These are phyloP conservation scores for Scleroderma citrinum DNA, from an alignment of 768 basidiomycete species.

Conservation along the genomic window DNA sequence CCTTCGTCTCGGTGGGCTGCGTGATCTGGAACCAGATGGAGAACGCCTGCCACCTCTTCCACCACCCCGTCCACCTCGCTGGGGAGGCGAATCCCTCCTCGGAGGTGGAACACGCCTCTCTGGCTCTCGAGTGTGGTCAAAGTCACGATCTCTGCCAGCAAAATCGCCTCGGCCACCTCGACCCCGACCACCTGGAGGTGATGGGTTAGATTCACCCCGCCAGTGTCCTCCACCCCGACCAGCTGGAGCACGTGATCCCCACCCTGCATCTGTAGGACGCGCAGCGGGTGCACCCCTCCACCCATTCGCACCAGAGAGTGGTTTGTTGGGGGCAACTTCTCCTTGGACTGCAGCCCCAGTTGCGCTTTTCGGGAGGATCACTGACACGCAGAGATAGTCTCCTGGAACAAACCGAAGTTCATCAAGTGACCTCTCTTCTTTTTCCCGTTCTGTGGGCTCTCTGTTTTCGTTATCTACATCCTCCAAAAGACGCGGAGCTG, in stretches of 20 bases:
- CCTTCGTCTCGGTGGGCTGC: slow-evolving; percentile 38
- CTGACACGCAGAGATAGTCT: slow-evolving; percentile 71
- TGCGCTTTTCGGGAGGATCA: slow-evolving; percentile 64
- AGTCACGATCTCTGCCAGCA: slow-evolving; percentile 32
- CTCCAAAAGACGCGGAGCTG: slow-evolving; percentile 57
- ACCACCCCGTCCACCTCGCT: slow-evolving; percentile 38
- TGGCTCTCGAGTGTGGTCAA: slow-evolving; percentile 34
- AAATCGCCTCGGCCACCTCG: slow-evolving; percentile 35
- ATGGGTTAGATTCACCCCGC: slow-evolving; percentile 62
- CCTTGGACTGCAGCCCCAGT: slow-evolving; percentile 35
- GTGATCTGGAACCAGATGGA: slow-evolving; percentile 32
- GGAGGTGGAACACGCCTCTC: slow-evolving; percentile 45
- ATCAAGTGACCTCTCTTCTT: slow-evolving; percentile 68
- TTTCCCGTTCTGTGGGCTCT: slow-evolving; percentile 39
- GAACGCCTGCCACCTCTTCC: slow-evolving; percentile 38
- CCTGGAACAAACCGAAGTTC: slow-evolving; percentile 77
- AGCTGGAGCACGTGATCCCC: slow-evolving; percentile 35
- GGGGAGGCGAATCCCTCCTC: slow-evolving; percentile 42
- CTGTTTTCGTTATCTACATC: slow-evolving; percentile 35
- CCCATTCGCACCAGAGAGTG: slow-evolving; percentile 28
- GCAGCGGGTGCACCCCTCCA: slow-evolving; percentile 31
- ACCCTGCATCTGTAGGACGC: slow-evolving; percentile 42
- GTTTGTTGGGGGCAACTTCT: slow-evolving; percentile 36
- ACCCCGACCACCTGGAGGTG: slow-evolving; percentile 37
- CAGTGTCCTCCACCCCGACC: slow-evolving; percentile 65